A percentile compares a stretch with the other conserved stretches of the same genome.
Evolutionary conservation across 257 asterid genomes (phyloP).

Genomic region (Coffea eugenioides): DNA sequence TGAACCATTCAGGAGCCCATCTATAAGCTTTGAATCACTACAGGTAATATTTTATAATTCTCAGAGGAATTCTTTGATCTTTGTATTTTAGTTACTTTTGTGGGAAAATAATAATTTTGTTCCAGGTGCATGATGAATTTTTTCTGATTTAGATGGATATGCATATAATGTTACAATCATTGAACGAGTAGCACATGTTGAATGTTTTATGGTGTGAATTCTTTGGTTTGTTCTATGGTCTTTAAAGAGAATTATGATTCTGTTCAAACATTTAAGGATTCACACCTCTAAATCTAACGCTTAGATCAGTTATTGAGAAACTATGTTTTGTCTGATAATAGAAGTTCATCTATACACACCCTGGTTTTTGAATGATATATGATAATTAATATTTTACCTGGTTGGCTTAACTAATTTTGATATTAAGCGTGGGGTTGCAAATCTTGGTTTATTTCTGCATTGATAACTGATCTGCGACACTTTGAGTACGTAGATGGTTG

Average conservation of each 20-base stretch:
- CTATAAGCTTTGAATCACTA: constrained; percentile 73
- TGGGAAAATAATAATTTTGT: neutral
- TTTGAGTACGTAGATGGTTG: neutral
- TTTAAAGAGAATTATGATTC: neutral
- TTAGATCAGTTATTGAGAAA: neutral
- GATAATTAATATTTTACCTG: neutral
- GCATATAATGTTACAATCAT: neutral
- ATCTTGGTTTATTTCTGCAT: neutral
- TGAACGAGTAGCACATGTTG: neutral
- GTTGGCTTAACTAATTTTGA: neutral
- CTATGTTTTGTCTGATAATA: neutral
- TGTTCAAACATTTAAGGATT: neutral
- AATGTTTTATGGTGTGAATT: neutral
- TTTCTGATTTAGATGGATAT: neutral
- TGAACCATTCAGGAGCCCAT: constrained; percentile 54
- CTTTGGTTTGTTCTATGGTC: neutral
- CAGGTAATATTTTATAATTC: constrained; percentile 55
- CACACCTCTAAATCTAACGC: neutral
- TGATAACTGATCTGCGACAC: neutral
- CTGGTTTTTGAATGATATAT: neutral
- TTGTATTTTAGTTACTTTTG: neutral
- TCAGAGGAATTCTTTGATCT: neutral
- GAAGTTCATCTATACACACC: neutral
- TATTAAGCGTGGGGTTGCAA: neutral
- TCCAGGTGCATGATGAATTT: neutral